Percentiles rank a stretch among this genome's conserved stretches.
Conservation (phyloP, 2,329 filamentous ascomycete species). For the Scedosporium boydii region DNA sequence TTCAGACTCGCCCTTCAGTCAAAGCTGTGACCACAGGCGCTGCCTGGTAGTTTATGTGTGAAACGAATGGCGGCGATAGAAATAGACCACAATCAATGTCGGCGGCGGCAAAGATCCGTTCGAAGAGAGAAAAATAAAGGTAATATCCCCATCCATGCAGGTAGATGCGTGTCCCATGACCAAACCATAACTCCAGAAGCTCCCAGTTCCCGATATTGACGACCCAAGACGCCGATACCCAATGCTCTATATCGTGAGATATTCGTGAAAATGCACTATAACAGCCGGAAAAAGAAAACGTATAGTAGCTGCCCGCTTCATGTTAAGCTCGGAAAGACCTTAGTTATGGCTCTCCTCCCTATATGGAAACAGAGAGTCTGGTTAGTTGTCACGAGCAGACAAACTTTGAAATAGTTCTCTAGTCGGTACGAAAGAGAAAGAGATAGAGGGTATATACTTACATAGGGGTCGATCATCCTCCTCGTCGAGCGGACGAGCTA, state of each 20-base stretch:
- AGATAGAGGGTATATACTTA: conserved; percentile 17
- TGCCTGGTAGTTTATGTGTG: too few species aligned
- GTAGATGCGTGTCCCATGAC: background rate
- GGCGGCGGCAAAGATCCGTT: too few species aligned
- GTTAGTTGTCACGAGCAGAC: background rate
- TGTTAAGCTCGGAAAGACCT: conserved; percentile 31
- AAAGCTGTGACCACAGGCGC: too few species aligned
- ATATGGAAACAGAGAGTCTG: background rate
- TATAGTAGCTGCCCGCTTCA: conserved; percentile 7
- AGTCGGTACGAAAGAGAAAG: background rate
- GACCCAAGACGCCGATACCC: conserved; percentile 4
- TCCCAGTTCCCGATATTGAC: background rate
- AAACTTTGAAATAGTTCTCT: too few species aligned
- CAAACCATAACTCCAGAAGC: background rate
- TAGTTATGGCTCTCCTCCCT: conserved; percentile 34
- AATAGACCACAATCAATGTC: too few species aligned
- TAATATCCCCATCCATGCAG: background rate
- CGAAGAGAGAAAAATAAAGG: background rate
- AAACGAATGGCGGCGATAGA: too few species aligned
- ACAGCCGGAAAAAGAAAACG: background rate
- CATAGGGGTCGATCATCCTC: conserved; percentile 28
- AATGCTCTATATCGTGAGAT: conserved; percentile 6
- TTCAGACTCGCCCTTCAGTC: too few species aligned
- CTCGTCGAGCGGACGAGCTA: conserved; percentile 33
- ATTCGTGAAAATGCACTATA: background rate